Conservation (phyloP, 2,329 filamentous ascomycete genomes). For the Tolypocladium album region DNA sequence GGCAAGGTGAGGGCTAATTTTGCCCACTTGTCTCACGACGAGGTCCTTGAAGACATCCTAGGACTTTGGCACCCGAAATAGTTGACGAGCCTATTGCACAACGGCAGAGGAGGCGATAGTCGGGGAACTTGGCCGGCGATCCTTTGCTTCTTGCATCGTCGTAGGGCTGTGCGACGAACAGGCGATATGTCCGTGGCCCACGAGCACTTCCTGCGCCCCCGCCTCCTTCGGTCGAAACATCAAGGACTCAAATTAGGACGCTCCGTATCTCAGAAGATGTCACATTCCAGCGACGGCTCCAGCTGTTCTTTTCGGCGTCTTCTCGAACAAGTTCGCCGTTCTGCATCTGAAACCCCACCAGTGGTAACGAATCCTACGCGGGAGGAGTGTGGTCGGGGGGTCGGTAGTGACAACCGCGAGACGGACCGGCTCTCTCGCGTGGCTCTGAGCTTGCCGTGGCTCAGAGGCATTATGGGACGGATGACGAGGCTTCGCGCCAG, state of each 20-base stretch:
- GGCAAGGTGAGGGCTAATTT: constrained; percentile 2
- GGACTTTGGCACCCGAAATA: neutral
- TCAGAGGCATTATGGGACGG: neutral
- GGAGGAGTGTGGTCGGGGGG: too few relatives aligned
- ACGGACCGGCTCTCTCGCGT: neutral
- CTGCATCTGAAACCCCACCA: neutral
- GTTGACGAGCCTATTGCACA: neutral
- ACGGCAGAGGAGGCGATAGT: neutral
- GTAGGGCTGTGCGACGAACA: constrained; percentile 1
- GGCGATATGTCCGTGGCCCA: neutral
- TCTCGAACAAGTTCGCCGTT: constrained; percentile 2
- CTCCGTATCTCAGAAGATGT: neutral
- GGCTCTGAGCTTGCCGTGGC: neutral
- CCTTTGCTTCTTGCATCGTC: neutral
- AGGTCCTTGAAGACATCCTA: neutral
- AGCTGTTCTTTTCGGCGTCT: neutral
- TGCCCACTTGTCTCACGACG: neutral
- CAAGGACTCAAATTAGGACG: neutral
- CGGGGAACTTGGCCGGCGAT: neutral
- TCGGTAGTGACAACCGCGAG: neutral
- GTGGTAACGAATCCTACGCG: neutral
- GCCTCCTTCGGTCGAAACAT: neutral
- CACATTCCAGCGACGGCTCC: neutral
- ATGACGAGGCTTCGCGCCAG: neutral
- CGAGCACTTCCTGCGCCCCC: neutral